A percentile compares a stretch with the other conserved stretches of the same genome.
Evolutionary conservation across 257 asterid genomes (phyloP).

Genomic region (Jaltomata sinuosa): DNA sequence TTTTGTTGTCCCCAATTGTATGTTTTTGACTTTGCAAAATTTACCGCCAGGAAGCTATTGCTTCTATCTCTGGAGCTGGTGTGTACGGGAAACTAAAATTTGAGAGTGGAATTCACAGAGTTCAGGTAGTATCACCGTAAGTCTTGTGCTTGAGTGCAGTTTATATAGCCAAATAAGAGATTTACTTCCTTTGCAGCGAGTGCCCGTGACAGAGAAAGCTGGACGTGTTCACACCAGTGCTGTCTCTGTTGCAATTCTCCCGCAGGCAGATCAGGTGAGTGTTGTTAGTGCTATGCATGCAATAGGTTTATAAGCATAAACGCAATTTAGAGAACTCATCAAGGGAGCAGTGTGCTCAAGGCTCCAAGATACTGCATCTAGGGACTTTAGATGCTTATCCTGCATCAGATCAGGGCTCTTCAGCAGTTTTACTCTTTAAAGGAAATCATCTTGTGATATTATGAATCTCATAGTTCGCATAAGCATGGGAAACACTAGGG

Average conservation of each 20-base stretch:
- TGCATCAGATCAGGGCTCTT: neutral
- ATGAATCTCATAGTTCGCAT: neutral
- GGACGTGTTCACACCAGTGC: slow-evolving; percentile 99
- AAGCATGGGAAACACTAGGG: neutral
- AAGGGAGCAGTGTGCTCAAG: neutral
- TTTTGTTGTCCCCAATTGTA: slow-evolving; percentile 6
- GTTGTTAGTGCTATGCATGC: neutral
- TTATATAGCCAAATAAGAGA: slow-evolving; percentile 10
- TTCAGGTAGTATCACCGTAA: slow-evolving; percentile 50
- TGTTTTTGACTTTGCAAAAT: slow-evolving; percentile 4
- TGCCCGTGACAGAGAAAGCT: slow-evolving; percentile 88
- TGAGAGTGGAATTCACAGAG: slow-evolving; percentile 97
- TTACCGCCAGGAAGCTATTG: slow-evolving; percentile 76
- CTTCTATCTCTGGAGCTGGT: slow-evolving; percentile 82
- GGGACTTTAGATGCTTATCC: neutral
- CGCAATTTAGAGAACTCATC: neutral
- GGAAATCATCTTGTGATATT: neutral
- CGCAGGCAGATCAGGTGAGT: slow-evolving; percentile 92
- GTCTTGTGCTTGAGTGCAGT: neutral
- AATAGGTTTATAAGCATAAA: neutral
- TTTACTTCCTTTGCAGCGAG: slow-evolving; percentile 50
- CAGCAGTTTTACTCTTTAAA: neutral
- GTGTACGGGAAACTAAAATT: slow-evolving; percentile 90
- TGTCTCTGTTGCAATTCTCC: slow-evolving; percentile 85
- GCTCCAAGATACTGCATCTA: neutral